phyloP scores from a whole-genome alignment of 129 eudicot species.

The Chrysanthemum lavandulifolium region DNA sequence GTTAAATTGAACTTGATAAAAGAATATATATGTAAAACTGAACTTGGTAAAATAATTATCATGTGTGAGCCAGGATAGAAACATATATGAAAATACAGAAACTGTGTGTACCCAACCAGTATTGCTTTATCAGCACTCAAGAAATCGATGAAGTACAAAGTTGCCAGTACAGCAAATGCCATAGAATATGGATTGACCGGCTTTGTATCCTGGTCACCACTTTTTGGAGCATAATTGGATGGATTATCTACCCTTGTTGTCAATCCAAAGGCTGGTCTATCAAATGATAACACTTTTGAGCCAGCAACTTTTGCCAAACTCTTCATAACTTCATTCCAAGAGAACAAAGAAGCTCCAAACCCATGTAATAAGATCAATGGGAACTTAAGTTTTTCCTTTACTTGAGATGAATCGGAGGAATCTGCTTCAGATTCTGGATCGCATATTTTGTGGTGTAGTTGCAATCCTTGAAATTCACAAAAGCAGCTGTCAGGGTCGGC shows the following conservation, averaged over 20 bases:
- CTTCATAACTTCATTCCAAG: conserved; percentile 84
- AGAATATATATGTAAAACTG: not conserved
- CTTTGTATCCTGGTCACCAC: conserved; percentile 39
- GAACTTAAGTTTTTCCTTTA: conserved; percentile 33
- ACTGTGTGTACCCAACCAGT: conserved; percentile 67
- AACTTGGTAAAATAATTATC: not conserved
- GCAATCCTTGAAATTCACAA: conserved; percentile 83
- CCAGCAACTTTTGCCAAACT: conserved; percentile 54
- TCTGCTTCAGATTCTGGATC: conserved; percentile 48
- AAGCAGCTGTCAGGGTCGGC: conserved; percentile 91
- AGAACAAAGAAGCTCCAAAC: conserved; percentile 88
- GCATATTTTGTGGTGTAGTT: conserved; percentile 78
- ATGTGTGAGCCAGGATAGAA: not conserved
- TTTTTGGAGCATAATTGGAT: conserved; percentile 27
- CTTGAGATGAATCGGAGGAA: conserved; percentile 35
- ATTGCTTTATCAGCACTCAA: conserved; percentile 70
- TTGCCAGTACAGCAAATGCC: conserved; percentile 71
- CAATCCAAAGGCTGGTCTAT: conserved; percentile 98
- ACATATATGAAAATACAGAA: conserved; percentile 1
- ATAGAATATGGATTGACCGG: conserved; percentile 87
- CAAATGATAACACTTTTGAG: conserved; percentile 81
- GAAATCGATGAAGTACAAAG: conserved; percentile 72
- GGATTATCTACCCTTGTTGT: conserved; percentile 62
- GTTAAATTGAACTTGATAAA: not conserved
- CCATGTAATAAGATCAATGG: conserved; percentile 89